Percentiles rank a stretch among this genome's conserved stretches.
Evolutionary conservation across 305 asterid genomes (phyloP).

Genomic region (Euphrasia arctica): DNA sequence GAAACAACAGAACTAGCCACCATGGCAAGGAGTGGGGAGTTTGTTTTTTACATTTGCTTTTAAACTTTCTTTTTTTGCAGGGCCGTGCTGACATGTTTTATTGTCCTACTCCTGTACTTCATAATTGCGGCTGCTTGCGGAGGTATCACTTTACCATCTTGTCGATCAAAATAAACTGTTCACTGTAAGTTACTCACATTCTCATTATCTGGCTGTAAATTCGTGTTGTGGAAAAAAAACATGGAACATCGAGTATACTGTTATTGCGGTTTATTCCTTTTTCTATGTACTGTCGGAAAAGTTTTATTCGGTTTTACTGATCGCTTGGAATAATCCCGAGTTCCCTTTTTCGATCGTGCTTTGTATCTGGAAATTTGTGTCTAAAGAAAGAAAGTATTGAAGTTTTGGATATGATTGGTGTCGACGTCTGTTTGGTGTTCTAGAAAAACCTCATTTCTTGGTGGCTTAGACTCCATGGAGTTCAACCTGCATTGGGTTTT

Average conservation of each 20-base stretch:
- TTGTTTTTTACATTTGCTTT: not conserved
- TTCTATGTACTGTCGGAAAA: not conserved
- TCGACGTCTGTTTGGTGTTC: no score
- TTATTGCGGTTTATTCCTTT: constrained; percentile 15
- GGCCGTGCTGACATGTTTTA: constrained; percentile 49
- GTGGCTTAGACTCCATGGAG: no score
- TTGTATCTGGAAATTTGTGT: no score
- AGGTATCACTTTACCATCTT: constrained; percentile 58
- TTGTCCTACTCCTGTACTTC: constrained; percentile 46
- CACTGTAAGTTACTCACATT: not conserved
- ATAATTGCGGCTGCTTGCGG: constrained; percentile 58
- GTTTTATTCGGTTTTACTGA: no score
- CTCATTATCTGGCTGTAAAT: constrained; percentile 15
- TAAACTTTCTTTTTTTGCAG: constrained; percentile 25
- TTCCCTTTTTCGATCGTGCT: no score
- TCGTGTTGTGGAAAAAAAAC: constrained; percentile 29
- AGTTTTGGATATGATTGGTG: no score
- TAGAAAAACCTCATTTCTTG: no score
- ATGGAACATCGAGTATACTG: constrained; percentile 16
- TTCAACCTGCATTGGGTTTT: no score
- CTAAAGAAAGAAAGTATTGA: no score
- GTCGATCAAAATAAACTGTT: constrained; percentile 45
- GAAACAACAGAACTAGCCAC: not conserved
- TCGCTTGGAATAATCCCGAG: no score
- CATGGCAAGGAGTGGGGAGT: not conserved